Evolutionary conservation across 805 yeast species (phyloP), one percentile per base, ranked within the genome.

Genomic region (Jamesozyma piceae): DNA sequence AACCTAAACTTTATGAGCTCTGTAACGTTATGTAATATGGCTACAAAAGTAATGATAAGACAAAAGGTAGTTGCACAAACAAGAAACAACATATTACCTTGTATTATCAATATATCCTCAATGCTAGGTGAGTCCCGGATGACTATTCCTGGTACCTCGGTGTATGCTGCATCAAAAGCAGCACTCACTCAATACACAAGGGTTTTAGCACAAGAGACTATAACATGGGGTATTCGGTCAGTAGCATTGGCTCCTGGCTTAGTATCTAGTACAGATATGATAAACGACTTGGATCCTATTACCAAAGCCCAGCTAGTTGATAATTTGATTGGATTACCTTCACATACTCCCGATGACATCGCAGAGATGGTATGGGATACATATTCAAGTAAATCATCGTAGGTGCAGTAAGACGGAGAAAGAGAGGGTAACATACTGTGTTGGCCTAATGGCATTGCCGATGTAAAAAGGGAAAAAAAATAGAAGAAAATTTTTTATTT

Each of bases 101-200:
- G 46, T 22, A 53, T 61, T 8, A 37, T 61, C n/a, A 61, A 59
- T 43, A 46, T 61, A 3, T 53, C 64, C 2, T 59, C 64, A 1
- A 42, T 57, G 14, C 39, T 61, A 19, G 63, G 58, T 1, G 38
- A 48, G 8, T 24, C 42, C 1, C 43, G 47, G n/a, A 29, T 44
- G 9, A 37, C 42, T 0, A 35, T 58, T 10, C 55, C 60, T 0
- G 64, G 63, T 1, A 59, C 64, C 1, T 44, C 61, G 2, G 39
- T 61, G 3, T 61, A 61, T 50, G 47, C 62, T 11, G 62, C 64
- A 9, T 51, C 63, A 2, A 61, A 61, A 42, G 57, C 63, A 4
- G 65, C 62, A 8, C 18, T 61, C 22, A 32, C 54, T 15, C 53
- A 50, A 22, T 60, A 55, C 41, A 45, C 58, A 13, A 40, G 44